Evolutionary conservation across 495 filamentous ascomycete genomes (phyloP).

Genomic region (Melanomma pulvis-pyrius): DNA sequence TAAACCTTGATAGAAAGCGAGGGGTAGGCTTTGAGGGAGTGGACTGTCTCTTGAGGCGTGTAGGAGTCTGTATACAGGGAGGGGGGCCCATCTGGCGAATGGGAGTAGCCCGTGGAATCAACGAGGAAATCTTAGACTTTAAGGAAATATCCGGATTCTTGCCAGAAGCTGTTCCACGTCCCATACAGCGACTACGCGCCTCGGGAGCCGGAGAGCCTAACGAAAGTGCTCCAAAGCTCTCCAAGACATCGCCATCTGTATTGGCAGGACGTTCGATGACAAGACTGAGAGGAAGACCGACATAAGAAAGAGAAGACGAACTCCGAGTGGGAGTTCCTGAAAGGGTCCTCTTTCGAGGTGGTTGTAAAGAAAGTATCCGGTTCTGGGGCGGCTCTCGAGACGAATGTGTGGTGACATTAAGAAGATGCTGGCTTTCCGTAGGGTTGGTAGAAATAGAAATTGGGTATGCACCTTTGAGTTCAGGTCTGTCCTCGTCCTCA

Average conservation of each 20-base stretch:
- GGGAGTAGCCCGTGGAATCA: conserved; percentile 18
- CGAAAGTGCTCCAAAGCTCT: conserved; percentile 17
- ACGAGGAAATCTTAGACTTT: conserved; percentile 17
- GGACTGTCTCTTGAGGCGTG: conserved; percentile 14
- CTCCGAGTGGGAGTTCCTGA: conserved; percentile 1
- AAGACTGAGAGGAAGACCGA: conserved; percentile 5
- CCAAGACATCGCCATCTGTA: conserved; percentile 24
- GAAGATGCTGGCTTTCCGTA: neutral
- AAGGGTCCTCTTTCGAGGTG: conserved; percentile 8
- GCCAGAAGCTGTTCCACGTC: conserved; percentile 31
- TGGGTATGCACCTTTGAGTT: conserved; percentile 28
- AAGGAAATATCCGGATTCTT: conserved; percentile 19
- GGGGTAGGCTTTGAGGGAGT: conserved; percentile 8
- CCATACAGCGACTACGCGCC: neutral
- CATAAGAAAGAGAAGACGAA: conserved; percentile 17
- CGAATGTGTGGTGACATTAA: conserved; percentile 5
- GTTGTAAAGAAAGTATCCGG: neutral
- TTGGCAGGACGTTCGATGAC: conserved; percentile 17
- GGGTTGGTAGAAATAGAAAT: conserved; percentile 24
- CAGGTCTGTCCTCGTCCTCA: conserved; percentile 16
- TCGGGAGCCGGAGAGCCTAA: conserved; percentile 13
- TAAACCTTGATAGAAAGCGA: conserved; percentile 73
- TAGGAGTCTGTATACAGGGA: conserved; percentile 38
- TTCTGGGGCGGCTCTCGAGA: neutral
- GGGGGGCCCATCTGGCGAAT: conserved; percentile 9